Conservation (phyloP, 495 filamentous ascomycete genomes). For the Thermothielavioides terrestris region DNA sequence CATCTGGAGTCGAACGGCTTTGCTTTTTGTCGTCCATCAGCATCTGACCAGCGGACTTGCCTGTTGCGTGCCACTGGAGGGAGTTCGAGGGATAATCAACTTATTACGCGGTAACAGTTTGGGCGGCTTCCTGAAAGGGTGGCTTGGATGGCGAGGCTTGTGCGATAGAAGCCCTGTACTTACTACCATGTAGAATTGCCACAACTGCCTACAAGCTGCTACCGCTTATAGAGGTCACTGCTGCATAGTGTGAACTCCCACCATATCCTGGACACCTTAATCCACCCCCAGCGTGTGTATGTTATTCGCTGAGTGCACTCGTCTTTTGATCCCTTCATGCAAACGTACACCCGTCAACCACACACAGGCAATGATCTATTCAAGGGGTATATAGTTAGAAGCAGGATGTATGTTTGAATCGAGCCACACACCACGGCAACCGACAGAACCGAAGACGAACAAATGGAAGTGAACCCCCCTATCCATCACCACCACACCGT, state of each 20-base stretch:
- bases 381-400: slow-evolving; percentile 3
- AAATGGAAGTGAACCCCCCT: no score
- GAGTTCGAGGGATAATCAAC: slow-evolving; percentile 3
- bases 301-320: no score
- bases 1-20: background rate
- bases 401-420: background rate
- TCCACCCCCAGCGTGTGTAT: no score
- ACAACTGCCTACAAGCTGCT: background rate
- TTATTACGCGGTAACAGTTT: background rate
- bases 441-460: no score
- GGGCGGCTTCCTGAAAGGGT: background rate
- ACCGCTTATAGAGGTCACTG: no score
- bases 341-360: no score
- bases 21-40: background rate
- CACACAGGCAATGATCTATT: slow-evolving; percentile 5
- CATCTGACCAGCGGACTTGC: slow-evolving; percentile 5
- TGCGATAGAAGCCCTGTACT: slow-evolving; percentile 12
- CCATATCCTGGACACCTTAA: no score
- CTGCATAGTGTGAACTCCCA: no score
- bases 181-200: slow-evolving; percentile 11
- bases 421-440: background rate
- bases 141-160: background rate
- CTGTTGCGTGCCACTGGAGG: background rate
- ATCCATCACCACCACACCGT: no score
- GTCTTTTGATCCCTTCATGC: no score